phyloP scores from a whole-genome alignment of 495 filamentous ascomycete genomes.

The Xylaria acuta region DNA sequence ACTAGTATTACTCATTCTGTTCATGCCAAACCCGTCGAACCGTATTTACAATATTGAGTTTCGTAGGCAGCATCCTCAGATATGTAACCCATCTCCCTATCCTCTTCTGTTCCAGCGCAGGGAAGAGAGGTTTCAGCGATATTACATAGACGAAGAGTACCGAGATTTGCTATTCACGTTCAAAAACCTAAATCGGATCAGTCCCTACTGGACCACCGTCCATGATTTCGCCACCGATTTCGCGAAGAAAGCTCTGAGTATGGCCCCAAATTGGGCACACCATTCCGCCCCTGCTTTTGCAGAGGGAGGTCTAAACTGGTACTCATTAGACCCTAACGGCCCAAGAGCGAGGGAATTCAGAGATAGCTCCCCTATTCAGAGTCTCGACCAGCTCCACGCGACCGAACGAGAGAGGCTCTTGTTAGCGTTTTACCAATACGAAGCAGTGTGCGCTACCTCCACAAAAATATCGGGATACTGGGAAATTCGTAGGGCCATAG shows the following conservation, averaged over 20 bases:
- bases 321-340: not conserved
- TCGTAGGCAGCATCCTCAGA: not conserved
- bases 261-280: not conserved
- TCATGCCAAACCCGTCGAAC: slow-evolving; percentile 4
- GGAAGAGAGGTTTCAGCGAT: not conserved
- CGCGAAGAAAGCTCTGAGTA: not conserved
- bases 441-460: not conserved
- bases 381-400: not conserved
- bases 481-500: not conserved
- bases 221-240: not conserved
- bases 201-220: not conserved
- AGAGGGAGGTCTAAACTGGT: not conserved
- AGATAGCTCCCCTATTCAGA: not conserved
- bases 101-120: not conserved
- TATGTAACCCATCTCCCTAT: not conserved
- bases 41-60: not conserved
- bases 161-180: not conserved
- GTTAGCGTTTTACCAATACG: not conserved
- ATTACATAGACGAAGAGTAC: not conserved
- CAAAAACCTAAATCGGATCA: slow-evolving; percentile 1
- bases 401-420: not conserved
- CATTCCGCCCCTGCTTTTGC: not conserved
- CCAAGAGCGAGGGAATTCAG: not conserved
- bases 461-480: not conserved
- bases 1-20: not conserved